Conservation (phyloP, 495 filamentous ascomycete species). For the Talaromyces wortmannii region DNA sequence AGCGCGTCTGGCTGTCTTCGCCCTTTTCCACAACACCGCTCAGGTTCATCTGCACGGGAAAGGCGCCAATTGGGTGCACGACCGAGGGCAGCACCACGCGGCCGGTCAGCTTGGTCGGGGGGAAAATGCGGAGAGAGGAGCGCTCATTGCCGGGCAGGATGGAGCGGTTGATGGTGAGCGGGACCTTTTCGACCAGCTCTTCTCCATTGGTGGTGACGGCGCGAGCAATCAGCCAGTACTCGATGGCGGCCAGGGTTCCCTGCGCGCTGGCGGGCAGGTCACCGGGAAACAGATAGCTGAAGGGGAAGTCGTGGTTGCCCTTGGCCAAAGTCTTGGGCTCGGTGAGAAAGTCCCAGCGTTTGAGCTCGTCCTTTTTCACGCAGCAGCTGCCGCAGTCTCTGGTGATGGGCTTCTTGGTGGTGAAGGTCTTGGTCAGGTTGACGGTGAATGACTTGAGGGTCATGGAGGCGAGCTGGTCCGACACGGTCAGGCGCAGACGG, state of each 20-base stretch:
- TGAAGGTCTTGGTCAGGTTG: slow-evolving; percentile 56
- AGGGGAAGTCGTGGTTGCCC: slow-evolving; percentile 78
- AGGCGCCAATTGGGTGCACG: slow-evolving; percentile 81
- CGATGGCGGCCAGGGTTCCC: slow-evolving; percentile 61
- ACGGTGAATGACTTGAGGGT: slow-evolving; percentile 66
- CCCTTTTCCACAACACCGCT: slow-evolving; percentile 69
- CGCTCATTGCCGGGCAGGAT: slow-evolving; percentile 68
- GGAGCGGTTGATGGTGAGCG: slow-evolving; percentile 67
- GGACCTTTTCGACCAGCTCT: slow-evolving; percentile 55
- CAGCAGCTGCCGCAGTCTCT: slow-evolving; percentile 71
- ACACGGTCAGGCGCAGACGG: slow-evolving; percentile 66
- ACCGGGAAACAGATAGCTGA: slow-evolving; percentile 82
- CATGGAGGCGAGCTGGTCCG: slow-evolving; percentile 45
- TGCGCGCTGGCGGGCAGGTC: slow-evolving; percentile 78
- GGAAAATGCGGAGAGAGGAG: slow-evolving; percentile 83
- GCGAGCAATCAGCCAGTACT: slow-evolving; percentile 75
- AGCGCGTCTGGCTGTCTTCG: slow-evolving; percentile 58
- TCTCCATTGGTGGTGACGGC: slow-evolving; percentile 55
- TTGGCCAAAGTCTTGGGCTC: slow-evolving; percentile 55
- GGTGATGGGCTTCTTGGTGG: slow-evolving; percentile 72
- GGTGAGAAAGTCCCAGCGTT: slow-evolving; percentile 70
- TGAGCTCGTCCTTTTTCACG: slow-evolving; percentile 60
- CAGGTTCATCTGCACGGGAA: slow-evolving; percentile 70
- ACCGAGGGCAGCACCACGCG: slow-evolving; percentile 72
- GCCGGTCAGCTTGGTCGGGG: slow-evolving; percentile 86